Percentiles rank a stretch among this genome's conserved stretches.
phyloP scores from a whole-genome alignment of 2,329 filamentous ascomycete species.

The Colletotrichum tropicale region DNA sequence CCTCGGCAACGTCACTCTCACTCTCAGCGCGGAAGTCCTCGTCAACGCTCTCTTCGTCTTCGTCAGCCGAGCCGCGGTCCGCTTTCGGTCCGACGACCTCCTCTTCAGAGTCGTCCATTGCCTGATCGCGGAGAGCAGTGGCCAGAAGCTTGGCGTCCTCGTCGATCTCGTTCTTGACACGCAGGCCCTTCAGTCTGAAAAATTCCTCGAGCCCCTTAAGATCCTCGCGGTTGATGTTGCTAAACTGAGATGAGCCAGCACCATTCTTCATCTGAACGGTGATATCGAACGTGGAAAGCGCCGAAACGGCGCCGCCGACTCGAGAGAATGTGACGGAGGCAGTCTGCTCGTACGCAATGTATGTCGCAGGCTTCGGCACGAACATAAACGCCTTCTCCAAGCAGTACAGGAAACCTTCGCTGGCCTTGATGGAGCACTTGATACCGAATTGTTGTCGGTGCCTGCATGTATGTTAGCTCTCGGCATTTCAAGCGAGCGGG shows the following conservation, averaged over 20 bases:
- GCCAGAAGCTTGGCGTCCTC: conserved; percentile 85
- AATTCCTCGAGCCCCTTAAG: conserved; percentile 96
- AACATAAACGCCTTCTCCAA: conserved; percentile 99
- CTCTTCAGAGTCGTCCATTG: conserved; percentile 83
- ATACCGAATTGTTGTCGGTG: conserved; percentile 94
- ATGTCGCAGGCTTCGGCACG: conserved; percentile 96
- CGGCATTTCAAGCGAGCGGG: background rate
- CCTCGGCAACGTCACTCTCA: conserved; percentile 95
- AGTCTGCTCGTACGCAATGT: conserved; percentile 94
- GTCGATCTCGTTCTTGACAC: conserved; percentile 98
- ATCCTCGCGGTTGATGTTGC: conserved; percentile 98
- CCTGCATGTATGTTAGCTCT: conserved; percentile 43
- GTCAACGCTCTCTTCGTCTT: conserved; percentile 93
- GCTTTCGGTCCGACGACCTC: conserved; percentile 72
- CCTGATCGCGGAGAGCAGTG: conserved; percentile 82
- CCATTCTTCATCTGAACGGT: conserved; percentile 89
- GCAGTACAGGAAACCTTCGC: conserved; percentile 96
- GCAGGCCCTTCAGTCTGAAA: conserved; percentile 93
- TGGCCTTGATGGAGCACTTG: conserved; percentile 99
- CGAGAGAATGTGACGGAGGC: conserved; percentile 93
- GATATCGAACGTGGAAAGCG: conserved; percentile 96
- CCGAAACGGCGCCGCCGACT: conserved; percentile 91
- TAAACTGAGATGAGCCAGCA: conserved; percentile 91
- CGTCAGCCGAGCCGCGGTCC: conserved; percentile 90
- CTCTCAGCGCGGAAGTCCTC: conserved; percentile 94